Evolutionary conservation across 345 rosid genomes (phyloP), one percentile per base, ranked within the genome.

Genomic region (Populus tremula): DNA sequence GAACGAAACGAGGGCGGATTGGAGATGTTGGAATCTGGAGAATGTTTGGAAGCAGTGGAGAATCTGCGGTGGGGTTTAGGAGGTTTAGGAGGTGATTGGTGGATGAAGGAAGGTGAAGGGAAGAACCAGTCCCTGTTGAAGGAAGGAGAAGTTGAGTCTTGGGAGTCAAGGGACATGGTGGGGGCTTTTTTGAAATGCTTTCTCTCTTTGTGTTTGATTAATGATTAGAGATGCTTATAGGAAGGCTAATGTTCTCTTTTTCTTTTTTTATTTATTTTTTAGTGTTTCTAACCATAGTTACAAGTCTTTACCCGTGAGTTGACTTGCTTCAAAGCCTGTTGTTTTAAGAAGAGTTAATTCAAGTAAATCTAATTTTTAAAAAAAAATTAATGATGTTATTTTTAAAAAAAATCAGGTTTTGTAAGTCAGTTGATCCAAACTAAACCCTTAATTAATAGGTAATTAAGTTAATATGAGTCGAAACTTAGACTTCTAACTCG

Each of bases 91-190:
- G 85, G 31, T 11, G 77, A 61, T 18, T 82, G 84, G 75, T 82
- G 88, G 83, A 82, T 77, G 86, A 82, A 88, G 71, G 89, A 81
- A 47, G 86, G 88, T 1, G 92, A 88, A 64, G 92, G 92, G 89
- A 89, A 88, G 82, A 89, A 85, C 90, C 90, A 88, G 88, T 91
- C 95, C 56, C 90, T 82, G 80, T 79, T 45, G 5, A 71, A 54
- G 82, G 86, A 67, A 64, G 85, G 80, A 6, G 83, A 70, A 0
- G 84, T 50, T 17, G 88, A 43, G 81, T 79, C 78, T 27, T 31
- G 62, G 75, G 23, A 31, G 79, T 78, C 85, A 4, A 11, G 69
- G 87, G 87, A 85, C 90, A 88, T 89, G 61, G 38, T 53, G 20
- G 81, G 35, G 35, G 47, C 79, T 70, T 76, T 70, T 53, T 8